These are phyloP conservation scores for Pleomassaria siparia DNA, from an alignment of 2,329 filamentous ascomycete genomes.

Conservation along the genomic window DNA sequence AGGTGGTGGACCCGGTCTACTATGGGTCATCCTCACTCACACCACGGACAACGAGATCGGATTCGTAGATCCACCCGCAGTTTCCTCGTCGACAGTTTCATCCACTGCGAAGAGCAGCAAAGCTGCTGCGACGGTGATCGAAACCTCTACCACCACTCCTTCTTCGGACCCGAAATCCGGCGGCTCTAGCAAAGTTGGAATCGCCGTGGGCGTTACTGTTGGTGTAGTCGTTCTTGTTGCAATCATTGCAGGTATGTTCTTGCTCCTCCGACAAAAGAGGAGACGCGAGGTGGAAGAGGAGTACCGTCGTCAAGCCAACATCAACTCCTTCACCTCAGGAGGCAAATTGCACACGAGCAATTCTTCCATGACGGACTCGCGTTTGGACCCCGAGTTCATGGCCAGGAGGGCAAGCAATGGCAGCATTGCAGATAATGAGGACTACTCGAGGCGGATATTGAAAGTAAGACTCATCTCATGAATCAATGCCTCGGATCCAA, in stretches of 20 bases:
- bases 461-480: slow-evolving; percentile 62
- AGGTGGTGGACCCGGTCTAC: slow-evolving; percentile 61
- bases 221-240: slow-evolving; percentile 71
- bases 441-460: slow-evolving; percentile 93
- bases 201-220: slow-evolving; percentile 85
- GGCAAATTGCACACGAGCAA: slow-evolving; percentile 63
- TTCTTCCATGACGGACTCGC: slow-evolving; percentile 75
- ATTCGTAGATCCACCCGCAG: slow-evolving; percentile 33
- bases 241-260: slow-evolving; percentile 68
- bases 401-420: slow-evolving; percentile 86
- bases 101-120: slow-evolving; percentile 20
- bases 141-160: slow-evolving; percentile 38
- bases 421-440: slow-evolving; percentile 95
- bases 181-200: slow-evolving; percentile 72
- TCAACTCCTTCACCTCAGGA: slow-evolving; percentile 69
- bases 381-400: slow-evolving; percentile 82
- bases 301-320: slow-evolving; percentile 76
- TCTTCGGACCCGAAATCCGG: slow-evolving; percentile 52
- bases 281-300: slow-evolving; percentile 81
- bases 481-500: neutral
- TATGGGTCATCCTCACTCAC: slow-evolving; percentile 57
- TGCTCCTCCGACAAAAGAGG: slow-evolving; percentile 74
- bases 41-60: slow-evolving; percentile 43
- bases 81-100: slow-evolving; percentile 18
- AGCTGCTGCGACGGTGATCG: slow-evolving; percentile 34